Base-by-base conservation (phyloP, 208 protist genomes). In the Sergeia podlipaevii region DNA sequence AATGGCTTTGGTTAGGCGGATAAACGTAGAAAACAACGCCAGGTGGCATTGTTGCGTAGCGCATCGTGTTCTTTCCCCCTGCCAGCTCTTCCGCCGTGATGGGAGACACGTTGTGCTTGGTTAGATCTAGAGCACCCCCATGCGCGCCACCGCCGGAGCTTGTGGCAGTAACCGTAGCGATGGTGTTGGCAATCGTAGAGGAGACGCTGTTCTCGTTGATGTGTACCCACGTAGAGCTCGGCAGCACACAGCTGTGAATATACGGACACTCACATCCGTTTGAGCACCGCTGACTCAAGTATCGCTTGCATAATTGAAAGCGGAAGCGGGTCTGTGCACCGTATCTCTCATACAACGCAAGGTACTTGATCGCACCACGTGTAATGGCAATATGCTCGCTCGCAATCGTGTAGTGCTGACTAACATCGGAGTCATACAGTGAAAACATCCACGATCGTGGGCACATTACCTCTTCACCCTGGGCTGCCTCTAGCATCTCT, bases 301-400 rank as follows among this genome's bases (percentile, higher is more conserved):
- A 83, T 17, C 77, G 65, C 37, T 76, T 69, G 56, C 81, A 85
- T 24, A 85, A 41, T 58, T 89, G 81, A 56, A 89, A 89, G 27
- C 77, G 76, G 37, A 77, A 82, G 7, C 77, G 69, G 1, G 74
- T 80, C 21, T 82, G 77, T 21, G 70, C 54, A 13, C 73, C 74
- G 44, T 77, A 73, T 11, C 49, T 21, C 50, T 82, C 81, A 21
- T 64, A 80, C 1, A 85, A 41, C 10, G 51, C 26, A 27, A 79
- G 34, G 46, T 89, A 89, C 48, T 78, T 74, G 51, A 89, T 67
- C 2, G 70, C 54, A 18, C 77, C 81, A 13, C 65, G 74, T 20
- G 81, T 89, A 26, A 81, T 45, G n/a, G 67, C 61, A n/a, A 89
- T 62, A 20, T 82, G 17, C 28, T 77, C 55, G 39, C 74, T 83